Evolutionary conservation across 148 eudicot species (phyloP).

Genomic region (Euryodendron excelsum): DNA sequence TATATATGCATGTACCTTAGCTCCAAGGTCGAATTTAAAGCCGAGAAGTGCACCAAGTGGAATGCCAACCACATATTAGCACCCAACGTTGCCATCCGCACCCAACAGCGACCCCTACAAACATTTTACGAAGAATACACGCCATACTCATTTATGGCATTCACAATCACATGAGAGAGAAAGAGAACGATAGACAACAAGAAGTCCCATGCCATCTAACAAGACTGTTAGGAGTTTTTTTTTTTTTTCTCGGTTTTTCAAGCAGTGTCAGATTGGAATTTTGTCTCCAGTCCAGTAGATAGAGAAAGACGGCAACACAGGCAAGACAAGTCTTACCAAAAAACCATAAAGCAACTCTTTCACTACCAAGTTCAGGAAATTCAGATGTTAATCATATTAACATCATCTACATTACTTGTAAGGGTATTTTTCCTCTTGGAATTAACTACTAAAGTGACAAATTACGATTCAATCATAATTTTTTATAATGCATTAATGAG

Average conservation of each 20-base stretch:
- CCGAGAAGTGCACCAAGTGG: conserved; percentile 50
- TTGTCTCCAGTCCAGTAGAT: no score
- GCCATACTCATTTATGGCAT: background rate
- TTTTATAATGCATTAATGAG: no score
- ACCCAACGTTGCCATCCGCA: conserved; percentile 66
- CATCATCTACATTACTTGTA: background rate
- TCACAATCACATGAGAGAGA: background rate
- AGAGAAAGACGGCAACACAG: no score
- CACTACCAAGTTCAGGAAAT: no score
- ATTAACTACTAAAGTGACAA: background rate
- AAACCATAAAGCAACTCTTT: no score
- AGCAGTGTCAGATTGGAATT: no score
- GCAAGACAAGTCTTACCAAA: no score
- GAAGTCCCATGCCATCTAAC: no score
- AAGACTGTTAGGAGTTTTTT: no score
- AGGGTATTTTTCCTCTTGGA: background rate
- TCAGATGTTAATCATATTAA: background rate
- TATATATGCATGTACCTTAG: conserved; percentile 34
- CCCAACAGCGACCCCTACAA: conserved; percentile 9
- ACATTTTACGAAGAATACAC: background rate
- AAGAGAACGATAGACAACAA: background rate
- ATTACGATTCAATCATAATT: background rate
- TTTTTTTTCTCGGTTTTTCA: no score
- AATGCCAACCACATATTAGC: conserved; percentile 47
- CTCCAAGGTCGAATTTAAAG: no score